Evolutionary conservation across 2,329 filamentous ascomycete genomes (phyloP).

Genomic region (Thelonectria rubi): DNA sequence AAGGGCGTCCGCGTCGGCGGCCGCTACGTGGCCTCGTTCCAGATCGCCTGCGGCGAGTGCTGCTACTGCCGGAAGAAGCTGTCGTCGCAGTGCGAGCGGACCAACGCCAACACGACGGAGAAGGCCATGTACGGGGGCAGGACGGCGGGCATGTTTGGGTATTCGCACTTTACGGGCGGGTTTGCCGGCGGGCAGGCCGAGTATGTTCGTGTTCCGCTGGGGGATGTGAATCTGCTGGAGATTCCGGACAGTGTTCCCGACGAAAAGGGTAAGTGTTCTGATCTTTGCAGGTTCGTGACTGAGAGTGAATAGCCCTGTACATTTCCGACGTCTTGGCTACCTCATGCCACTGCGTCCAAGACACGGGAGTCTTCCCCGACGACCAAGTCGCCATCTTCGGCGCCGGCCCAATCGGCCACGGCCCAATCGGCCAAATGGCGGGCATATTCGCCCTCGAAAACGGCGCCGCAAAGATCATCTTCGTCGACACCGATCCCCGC

Average conservation of each 20-base stretch:
- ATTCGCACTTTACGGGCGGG: constrained; percentile 82
- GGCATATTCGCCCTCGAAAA: constrained; percentile 79
- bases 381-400: constrained; percentile 86
- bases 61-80: constrained; percentile 82
- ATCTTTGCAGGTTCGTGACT: neutral
- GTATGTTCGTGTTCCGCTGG: constrained; percentile 83
- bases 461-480: constrained; percentile 78
- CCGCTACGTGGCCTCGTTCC: constrained; percentile 85
- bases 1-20: constrained; percentile 66
- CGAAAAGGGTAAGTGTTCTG: constrained; percentile 68
- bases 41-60: constrained; percentile 79
- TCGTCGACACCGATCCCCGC: constrained; percentile 78
- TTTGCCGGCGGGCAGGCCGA: constrained; percentile 90
- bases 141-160: constrained; percentile 78
- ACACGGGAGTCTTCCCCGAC: constrained; percentile 80
- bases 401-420: constrained; percentile 88
- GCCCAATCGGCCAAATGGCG: no score
- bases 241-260: constrained; percentile 80
- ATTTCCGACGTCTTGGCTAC: constrained; percentile 84
- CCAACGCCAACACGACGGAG: constrained; percentile 75
- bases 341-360: constrained; percentile 82
- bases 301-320: constrained; percentile 62
- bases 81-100: constrained; percentile 81
- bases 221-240: constrained; percentile 81
- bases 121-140: constrained; percentile 82